Evolutionary conservation across 106 monocot species (phyloP), one percentile per base, ranked within the genome.

Genomic region (Phalaenopsis aphrodite): DNA sequence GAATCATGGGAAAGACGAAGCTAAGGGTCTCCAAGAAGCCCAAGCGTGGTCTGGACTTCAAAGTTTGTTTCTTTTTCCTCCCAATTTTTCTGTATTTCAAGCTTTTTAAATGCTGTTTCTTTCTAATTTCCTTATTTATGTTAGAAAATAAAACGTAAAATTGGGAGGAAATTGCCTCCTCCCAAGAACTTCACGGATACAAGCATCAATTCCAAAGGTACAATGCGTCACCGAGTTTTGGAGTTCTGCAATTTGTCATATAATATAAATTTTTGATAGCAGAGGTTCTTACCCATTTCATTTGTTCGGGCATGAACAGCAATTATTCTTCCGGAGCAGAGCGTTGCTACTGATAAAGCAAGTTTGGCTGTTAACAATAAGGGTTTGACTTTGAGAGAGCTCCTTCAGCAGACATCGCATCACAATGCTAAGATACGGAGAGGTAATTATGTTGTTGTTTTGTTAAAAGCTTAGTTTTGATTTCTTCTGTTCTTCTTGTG

Each of bases 301-400:
- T 74, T 57, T 47, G 24, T 79, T 80, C 81, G 41, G 56, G 16
- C 81, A 11, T 77, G 43, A 66, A 72, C 85, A 96, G 95, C 87
- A 17, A 94, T 98, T 83, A 75, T 94, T 78, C 88, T 98, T 37
- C 97, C 90, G 8, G 97, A 98, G 87, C 97, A 98, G 85, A 98
- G 92, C 77, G 73, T 98, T 73, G 81, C 82, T 19, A 79, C 91
- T 9, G 92, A 92, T 14, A 89, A 90, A 77, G 72, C 79, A 1
- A 94, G 94, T 10, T 47, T 98, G 75, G 92, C 89, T 0, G 92
- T 98, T 47, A 92, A 85, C 80, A 94, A 85, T 72, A 92, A 89
- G 81, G 97, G 97, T 11, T 79, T 92, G 56, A 98, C 97, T 10
- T 83, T 98, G 49, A 85, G 86, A 82, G 97, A 98, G 84, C 88